phyloP scores from a whole-genome alignment of 1,139 yeast species.

The Taiozyma sp. region DNA sequence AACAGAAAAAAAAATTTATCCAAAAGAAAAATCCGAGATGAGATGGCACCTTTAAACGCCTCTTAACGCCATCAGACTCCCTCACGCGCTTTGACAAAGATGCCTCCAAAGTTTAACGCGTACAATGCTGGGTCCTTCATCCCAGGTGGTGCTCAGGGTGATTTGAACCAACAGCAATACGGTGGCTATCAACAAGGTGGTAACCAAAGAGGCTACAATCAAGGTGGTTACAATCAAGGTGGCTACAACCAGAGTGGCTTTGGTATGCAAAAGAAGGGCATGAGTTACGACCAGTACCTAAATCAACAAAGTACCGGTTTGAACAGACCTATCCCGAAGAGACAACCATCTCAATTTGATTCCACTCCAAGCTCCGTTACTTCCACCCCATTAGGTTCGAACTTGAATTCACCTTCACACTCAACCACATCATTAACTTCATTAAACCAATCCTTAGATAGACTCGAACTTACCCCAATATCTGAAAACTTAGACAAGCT shows the following conservation, averaged over 20 bases:
- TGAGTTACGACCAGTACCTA: constrained; percentile 22
- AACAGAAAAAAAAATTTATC: not conserved
- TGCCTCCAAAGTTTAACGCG: constrained; percentile 27
- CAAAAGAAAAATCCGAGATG: not conserved
- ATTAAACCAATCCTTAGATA: constrained; percentile 63
- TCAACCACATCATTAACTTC: constrained; percentile 66
- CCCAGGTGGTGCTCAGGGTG: constrained; percentile 13
- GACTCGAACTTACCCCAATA: constrained; percentile 66
- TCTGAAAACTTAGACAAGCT: constrained; percentile 53
- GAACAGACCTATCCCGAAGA: constrained; percentile 12
- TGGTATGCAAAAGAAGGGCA: constrained; percentile 17
- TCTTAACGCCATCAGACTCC: not conserved
- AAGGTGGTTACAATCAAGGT: no score
- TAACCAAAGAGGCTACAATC: constrained; percentile 3
- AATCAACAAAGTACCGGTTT: constrained; percentile 10
- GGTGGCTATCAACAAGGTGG: constrained; percentile 3
- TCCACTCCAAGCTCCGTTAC: constrained; percentile 16
- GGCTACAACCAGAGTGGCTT: constrained; percentile 6
- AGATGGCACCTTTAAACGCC: not conserved
- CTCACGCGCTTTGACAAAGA: not conserved
- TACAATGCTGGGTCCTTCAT: constrained; percentile 14
- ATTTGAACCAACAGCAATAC: not conserved
- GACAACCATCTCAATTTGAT: constrained; percentile 6
- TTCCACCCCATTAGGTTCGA: constrained; percentile 24
- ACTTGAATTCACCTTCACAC: constrained; percentile 23